Conservation (phyloP, 139 green algal species). For the Micractinium sp. region DNA sequence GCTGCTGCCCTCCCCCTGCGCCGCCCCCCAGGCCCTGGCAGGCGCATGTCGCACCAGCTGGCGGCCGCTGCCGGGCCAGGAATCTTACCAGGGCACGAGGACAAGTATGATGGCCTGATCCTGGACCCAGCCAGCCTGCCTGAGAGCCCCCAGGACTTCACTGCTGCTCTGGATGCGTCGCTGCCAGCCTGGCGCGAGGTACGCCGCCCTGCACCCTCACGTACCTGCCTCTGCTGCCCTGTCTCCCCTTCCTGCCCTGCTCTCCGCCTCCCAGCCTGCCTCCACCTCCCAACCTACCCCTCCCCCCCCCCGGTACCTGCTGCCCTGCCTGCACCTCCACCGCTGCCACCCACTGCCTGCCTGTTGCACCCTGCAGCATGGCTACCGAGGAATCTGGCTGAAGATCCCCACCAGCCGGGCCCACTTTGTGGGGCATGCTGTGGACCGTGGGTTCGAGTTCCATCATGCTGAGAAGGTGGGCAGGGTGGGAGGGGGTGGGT, state of each 20-base stretch:
- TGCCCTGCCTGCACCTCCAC: too few relatives aligned
- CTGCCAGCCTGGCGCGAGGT: slow-evolving; percentile 13
- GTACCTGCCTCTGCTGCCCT: too few relatives aligned
- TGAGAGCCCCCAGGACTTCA: slow-evolving; percentile 49
- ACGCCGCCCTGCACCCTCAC: neutral
- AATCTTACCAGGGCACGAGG: slow-evolving; percentile 24
- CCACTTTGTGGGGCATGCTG: slow-evolving; percentile 45
- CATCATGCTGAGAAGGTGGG: slow-evolving; percentile 79
- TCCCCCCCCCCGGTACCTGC: too few relatives aligned
- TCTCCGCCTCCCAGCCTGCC: neutral
- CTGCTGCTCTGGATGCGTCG: slow-evolving; percentile 24
- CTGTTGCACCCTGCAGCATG: neutral
- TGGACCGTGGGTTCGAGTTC: slow-evolving; percentile 69
- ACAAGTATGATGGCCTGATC: slow-evolving; percentile 70
- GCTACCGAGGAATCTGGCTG: slow-evolving; percentile 77
- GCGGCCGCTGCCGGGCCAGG: neutral
- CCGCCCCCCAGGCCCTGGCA: neutral
- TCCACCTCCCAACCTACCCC: neutral
- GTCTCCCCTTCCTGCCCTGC: too few relatives aligned
- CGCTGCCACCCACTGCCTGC: neutral
- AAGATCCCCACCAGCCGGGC: slow-evolving; percentile 54
- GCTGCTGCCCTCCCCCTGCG: too few relatives aligned
- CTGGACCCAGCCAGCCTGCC: slow-evolving; percentile 56
- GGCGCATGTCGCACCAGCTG: neutral
- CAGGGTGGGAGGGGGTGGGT: neutral